These are phyloP conservation scores for Amphicarpaea edgeworthii DNA, from an alignment of 306 rosid species.

Conservation along the genomic window DNA sequence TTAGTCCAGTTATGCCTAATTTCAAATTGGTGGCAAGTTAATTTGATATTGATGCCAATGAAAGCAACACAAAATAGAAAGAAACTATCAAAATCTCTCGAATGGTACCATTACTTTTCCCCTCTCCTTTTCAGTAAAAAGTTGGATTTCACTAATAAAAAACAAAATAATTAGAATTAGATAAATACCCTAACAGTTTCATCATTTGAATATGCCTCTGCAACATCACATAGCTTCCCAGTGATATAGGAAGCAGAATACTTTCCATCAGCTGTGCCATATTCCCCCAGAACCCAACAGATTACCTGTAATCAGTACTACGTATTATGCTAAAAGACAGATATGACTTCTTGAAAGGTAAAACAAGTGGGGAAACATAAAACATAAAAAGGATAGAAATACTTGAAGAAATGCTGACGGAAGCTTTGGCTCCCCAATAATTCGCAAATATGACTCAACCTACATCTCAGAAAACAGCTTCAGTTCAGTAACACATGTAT, in stretches of 20 bases:
- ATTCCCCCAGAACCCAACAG: conserved; percentile 98
- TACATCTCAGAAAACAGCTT: conserved; percentile 50
- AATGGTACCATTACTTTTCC: background rate
- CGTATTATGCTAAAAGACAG: conserved; percentile 39
- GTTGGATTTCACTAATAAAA: conserved; percentile 10
- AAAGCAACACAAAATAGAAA: conserved; percentile 26
- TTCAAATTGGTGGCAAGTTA: conserved; percentile 27
- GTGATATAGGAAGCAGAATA: conserved; percentile 77
- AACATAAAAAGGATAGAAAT: conserved; percentile 42
- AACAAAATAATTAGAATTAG: conserved; percentile 5
- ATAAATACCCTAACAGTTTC: conserved; percentile 83
- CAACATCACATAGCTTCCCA: conserved; percentile 92
- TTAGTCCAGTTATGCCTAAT: background rate
- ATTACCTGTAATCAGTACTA: conserved; percentile 78
- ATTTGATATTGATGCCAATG: background rate
- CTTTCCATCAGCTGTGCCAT: conserved; percentile 91
- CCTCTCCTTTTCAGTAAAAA: conserved; percentile 8
- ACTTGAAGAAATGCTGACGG: conserved; percentile 94
- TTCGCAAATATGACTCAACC: conserved; percentile 88
- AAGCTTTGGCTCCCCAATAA: conserved; percentile 91
- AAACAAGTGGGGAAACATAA: conserved; percentile 8
- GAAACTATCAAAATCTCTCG: conserved; percentile 16
- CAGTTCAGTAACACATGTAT: conserved; percentile 23
- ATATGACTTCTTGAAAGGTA: conserved; percentile 20
- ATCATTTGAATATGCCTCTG: conserved; percentile 92